These are phyloP conservation scores for Isatis lusitanica DNA, from an alignment of 441 rosid species.

Conservation along the genomic window DNA sequence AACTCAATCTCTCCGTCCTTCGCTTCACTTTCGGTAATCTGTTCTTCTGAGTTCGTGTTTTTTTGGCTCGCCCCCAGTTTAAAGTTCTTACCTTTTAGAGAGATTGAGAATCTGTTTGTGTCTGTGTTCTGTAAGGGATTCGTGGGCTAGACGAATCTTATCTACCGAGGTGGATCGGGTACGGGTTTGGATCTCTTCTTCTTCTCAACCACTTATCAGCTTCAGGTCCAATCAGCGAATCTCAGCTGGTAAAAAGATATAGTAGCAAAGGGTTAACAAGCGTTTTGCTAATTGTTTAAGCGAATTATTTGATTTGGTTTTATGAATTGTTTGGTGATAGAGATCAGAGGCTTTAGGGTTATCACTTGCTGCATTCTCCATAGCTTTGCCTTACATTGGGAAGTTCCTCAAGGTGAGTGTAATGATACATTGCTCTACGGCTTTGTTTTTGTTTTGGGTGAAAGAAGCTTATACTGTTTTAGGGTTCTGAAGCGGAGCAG, in stretches of 20 bases:
- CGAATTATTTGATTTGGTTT: not conserved
- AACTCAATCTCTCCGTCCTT: slow-evolving; percentile 79
- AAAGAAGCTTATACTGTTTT: not conserved
- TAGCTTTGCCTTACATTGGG: slow-evolving; percentile 77
- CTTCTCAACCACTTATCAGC: slow-evolving; percentile 67
- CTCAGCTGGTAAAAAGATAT: slow-evolving; percentile 54
- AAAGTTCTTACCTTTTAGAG: not conserved
- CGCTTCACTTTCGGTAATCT: slow-evolving; percentile 78
- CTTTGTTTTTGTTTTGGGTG: not conserved
- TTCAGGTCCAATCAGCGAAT: slow-evolving; percentile 44
- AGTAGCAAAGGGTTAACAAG: not conserved
- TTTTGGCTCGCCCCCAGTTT: not conserved
- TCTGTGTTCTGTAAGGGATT: slow-evolving; percentile 46
- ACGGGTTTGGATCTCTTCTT: slow-evolving; percentile 87
- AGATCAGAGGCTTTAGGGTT: slow-evolving; percentile 83
- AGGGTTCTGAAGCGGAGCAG: slow-evolving; percentile 64
- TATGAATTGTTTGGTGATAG: slow-evolving; percentile 30
- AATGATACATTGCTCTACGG: not conserved
- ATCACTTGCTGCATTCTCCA: slow-evolving; percentile 74
- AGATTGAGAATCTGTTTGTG: not conserved
- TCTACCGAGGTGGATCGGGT: slow-evolving; percentile 90
- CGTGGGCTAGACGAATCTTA: slow-evolving; percentile 88
- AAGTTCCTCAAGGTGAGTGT: slow-evolving; percentile 71
- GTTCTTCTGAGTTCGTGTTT: not conserved
- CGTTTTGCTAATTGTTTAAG: no score